Evolutionary conservation across 345 rosid species (phyloP).

Genomic region (Euclidium syriacum): DNA sequence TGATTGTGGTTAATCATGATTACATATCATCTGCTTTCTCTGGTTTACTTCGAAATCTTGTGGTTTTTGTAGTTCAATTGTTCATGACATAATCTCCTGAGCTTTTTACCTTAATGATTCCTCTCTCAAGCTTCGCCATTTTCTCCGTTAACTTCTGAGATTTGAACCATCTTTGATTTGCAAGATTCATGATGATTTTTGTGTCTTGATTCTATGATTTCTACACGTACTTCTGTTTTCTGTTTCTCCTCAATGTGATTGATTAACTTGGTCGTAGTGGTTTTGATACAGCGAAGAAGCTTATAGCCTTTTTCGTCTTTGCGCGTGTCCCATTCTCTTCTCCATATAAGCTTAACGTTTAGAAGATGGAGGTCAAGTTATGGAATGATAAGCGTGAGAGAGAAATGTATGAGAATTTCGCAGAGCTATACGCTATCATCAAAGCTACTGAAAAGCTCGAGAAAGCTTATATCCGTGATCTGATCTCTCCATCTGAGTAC

Average conservation of each 20-base stretch:
- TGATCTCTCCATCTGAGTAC: constrained; percentile 65
- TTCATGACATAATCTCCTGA: neutral
- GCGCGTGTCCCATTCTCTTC: constrained; percentile 99
- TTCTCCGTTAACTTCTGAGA: neutral
- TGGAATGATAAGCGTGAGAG: constrained; percentile 97
- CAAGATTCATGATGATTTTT: neutral
- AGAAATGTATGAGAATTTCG: constrained; percentile 95
- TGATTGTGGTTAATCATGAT: neutral
- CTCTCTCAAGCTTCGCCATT: constrained; percentile 1
- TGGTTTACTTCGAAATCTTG: neutral
- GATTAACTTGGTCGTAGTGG: neutral
- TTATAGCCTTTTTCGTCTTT: constrained; percentile 32
- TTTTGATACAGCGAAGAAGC: constrained; percentile 38
- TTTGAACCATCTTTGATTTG: neutral
- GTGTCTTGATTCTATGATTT: neutral
- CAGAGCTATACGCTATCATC: constrained; percentile 91
- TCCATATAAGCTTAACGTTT: constrained; percentile 37
- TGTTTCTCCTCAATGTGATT: neutral
- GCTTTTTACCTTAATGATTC: neutral
- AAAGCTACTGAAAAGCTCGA: constrained; percentile 97
- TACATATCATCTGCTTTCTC: neutral
- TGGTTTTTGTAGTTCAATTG: neutral
- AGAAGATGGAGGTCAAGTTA: constrained; percentile 83
- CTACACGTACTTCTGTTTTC: neutral
- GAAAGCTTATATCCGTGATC: constrained; percentile 82